Evolutionary conservation across 495 filamentous ascomycete genomes (phyloP).

Genomic region (Rostrohypoxylon terebratum): DNA sequence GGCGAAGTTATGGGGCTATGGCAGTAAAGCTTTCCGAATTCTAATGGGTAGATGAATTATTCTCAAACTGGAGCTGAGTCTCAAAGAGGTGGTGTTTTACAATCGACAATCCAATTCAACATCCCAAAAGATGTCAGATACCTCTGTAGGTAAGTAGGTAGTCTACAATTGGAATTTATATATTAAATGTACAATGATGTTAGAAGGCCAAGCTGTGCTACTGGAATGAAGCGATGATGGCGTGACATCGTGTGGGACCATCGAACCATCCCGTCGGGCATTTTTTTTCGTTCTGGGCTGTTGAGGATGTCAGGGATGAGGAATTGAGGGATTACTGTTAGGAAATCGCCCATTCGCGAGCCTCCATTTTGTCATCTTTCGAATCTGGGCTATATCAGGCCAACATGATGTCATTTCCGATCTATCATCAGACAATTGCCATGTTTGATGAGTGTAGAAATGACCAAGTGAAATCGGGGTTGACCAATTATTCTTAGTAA

Average conservation of each 20-base stretch:
- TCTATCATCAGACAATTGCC: conserved; percentile 2
- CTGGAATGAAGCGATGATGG: conserved; percentile 40
- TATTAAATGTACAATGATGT: conserved; percentile 3
- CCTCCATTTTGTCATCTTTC: not conserved
- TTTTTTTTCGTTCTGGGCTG: conserved; percentile 31
- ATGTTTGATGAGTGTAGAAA: not conserved
- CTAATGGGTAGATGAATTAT: not conserved
- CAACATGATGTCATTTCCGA: conserved; percentile 39
- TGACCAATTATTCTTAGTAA: not conserved
- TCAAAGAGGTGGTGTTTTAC: not conserved
- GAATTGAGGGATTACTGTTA: not conserved
- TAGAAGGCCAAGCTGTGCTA: not conserved
- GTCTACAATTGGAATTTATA: conserved; percentile 11
- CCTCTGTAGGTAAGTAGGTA: too few species aligned
- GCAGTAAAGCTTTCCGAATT: not conserved
- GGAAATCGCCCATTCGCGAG: conserved; percentile 25
- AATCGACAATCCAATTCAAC: not conserved
- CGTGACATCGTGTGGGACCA: conserved; percentile 43
- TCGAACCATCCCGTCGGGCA: conserved; percentile 40
- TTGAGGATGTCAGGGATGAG: not conserved
- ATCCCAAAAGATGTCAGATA: not conserved
- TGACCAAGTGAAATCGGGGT: not conserved
- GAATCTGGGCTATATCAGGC: conserved; percentile 27
- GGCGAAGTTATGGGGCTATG: not conserved
- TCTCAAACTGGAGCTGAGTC: not conserved